Percentiles rank a stretch among this genome's conserved stretches.
Evolutionary conservation across 2,329 filamentous ascomycete species (phyloP).

Genomic region (Trichoderma arundinaceum): DNA sequence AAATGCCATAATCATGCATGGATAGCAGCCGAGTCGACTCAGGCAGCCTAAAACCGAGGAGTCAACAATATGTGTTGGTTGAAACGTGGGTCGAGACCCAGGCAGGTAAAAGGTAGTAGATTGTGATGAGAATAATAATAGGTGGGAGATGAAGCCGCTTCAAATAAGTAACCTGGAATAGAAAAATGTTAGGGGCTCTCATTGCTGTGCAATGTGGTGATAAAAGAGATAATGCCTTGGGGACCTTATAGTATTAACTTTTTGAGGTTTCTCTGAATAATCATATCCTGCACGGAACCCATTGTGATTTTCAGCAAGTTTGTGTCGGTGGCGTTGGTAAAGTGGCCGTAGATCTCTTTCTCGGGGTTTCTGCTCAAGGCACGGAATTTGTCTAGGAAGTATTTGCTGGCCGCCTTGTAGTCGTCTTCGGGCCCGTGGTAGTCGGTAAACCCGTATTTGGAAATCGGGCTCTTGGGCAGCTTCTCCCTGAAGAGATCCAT

Average conservation of each 20-base stretch:
- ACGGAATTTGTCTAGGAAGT: constrained; percentile 98
- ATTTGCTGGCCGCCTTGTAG: constrained; percentile 94
- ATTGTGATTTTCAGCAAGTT: constrained; percentile 82
- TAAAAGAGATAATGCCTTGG: constrained; percentile 40
- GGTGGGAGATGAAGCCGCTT: constrained; percentile 9
- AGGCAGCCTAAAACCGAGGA: constrained; percentile 17
- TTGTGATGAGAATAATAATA: constrained; percentile 1
- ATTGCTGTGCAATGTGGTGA: constrained; percentile 3
- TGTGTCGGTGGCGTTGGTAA: constrained; percentile 97
- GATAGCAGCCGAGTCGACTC: constrained; percentile 13
- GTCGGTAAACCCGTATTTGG: constrained; percentile 83
- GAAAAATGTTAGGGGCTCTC: constrained; percentile 6
- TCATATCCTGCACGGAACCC: constrained; percentile 78
- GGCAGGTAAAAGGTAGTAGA: background rate
- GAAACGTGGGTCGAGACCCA: constrained; percentile 9
- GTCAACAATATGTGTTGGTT: constrained; percentile 3
- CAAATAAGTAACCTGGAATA: constrained; percentile 20
- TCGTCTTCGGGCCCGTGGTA: constrained; percentile 89
- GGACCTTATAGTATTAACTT: constrained; percentile 63
- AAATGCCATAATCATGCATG: constrained; percentile 27
- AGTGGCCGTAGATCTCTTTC: constrained; percentile 99
- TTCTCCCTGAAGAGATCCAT: constrained; percentile 90
- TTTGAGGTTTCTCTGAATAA: constrained; percentile 98
- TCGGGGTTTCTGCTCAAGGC: constrained; percentile 87
- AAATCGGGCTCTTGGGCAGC: constrained; percentile 77